Percentiles rank a stretch among this genome's conserved stretches.
These are phyloP conservation scores for Irpex sp. DNA, from an alignment of 1,284 basidiomycete genomes.

Conservation along the genomic window DNA sequence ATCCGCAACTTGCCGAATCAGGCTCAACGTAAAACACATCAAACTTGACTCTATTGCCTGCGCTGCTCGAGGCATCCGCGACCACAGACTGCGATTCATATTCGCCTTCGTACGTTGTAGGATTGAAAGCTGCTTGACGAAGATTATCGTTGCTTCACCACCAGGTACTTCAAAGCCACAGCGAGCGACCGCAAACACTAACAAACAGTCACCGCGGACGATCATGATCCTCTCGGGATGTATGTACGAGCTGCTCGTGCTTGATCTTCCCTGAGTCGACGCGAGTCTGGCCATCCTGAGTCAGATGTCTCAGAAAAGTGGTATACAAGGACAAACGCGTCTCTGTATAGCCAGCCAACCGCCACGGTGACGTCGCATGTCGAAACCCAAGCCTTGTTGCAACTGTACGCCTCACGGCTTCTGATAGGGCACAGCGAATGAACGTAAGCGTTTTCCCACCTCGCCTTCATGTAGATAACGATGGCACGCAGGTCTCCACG, in stretches of 20 bases:
- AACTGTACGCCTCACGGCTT: background rate
- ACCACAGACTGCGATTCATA: too few relatives aligned
- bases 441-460: background rate
- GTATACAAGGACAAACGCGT: background rate
- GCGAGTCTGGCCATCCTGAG: background rate
- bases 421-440: background rate
- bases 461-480: background rate
- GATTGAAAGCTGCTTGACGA: background rate
- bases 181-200: background rate
- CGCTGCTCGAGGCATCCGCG: background rate
- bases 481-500: background rate
- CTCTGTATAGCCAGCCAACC: background rate
- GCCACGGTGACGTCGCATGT: slow-evolving; percentile 2
- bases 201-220: background rate
- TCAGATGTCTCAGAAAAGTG: background rate
- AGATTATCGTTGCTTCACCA: background rate
- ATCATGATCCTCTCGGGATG: too few relatives aligned
- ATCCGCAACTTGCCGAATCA: slow-evolving; percentile 15
- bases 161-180: background rate
- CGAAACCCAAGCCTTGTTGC: background rate
- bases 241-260: background rate
- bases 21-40: slow-evolving; percentile 3
- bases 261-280: background rate
- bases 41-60: background rate
- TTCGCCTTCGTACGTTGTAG: too few relatives aligned